phyloP scores from a whole-genome alignment of 1,139 yeast genomes.

The Pichia sp. region DNA sequence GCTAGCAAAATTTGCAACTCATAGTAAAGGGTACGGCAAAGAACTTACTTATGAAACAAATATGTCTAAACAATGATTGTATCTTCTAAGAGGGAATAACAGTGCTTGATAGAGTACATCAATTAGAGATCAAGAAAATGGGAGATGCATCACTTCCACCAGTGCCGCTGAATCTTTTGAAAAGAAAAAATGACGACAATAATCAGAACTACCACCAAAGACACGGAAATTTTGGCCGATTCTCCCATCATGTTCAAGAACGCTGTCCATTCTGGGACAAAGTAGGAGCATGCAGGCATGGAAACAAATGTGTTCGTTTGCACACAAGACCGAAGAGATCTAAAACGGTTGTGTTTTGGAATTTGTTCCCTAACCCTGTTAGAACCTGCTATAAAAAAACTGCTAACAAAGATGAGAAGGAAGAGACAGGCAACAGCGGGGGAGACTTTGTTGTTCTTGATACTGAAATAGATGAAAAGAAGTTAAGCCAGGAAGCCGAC shows the following conservation, averaged over 20 bases:
- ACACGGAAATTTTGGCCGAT: not conserved
- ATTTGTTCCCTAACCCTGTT: slow-evolving; percentile 65
- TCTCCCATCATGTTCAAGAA: slow-evolving; percentile 6
- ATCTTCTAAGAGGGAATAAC: no score
- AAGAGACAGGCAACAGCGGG: slow-evolving; percentile 6
- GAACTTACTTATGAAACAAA: no score
- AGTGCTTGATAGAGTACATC: no score
- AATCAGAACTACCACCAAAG: not conserved
- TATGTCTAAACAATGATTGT: no score
- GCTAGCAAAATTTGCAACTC: not conserved
- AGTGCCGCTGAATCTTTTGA: not conserved
- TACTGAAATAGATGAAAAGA: slow-evolving; percentile 27
- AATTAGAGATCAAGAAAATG: not conserved
- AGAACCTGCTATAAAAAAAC: slow-evolving; percentile 13
- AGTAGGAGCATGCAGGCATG: slow-evolving; percentile 93
- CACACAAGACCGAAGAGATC: slow-evolving; percentile 73
- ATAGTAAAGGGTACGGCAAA: no score
- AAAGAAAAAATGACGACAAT: not conserved
- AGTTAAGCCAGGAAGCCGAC: slow-evolving; percentile 53
- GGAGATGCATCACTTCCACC: slow-evolving; percentile 2
- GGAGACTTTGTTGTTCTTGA: slow-evolving; percentile 13
- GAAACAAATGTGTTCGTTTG: slow-evolving; percentile 77
- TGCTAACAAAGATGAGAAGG: not conserved
- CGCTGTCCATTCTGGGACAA: slow-evolving; percentile 58
- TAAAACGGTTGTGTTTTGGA: slow-evolving; percentile 61